Evolutionary conservation across 306 rosid genomes (phyloP).

Genomic region (Fragaria iinumae): DNA sequence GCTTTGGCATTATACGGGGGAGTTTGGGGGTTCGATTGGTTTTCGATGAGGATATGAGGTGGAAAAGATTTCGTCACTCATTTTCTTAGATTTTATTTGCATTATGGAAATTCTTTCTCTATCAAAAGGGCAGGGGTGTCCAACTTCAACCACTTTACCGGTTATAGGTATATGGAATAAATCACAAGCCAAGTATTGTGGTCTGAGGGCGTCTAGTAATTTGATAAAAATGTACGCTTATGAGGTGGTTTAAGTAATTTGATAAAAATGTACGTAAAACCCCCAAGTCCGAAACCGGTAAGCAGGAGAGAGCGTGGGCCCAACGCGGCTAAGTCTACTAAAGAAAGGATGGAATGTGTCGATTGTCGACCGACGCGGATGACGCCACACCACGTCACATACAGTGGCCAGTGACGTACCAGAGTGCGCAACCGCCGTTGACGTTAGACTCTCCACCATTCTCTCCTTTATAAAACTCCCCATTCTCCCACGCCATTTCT

Average conservation of each 20-base stretch:
- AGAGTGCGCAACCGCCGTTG: constrained; percentile 58
- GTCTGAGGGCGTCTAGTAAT: background rate
- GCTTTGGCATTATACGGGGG: constrained; percentile 1
- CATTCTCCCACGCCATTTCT: background rate
- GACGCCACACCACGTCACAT: constrained; percentile 47
- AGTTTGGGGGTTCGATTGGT: background rate
- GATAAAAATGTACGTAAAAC: background rate
- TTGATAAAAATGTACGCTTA: background rate
- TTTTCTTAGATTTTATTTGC: background rate
- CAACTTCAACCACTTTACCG: background rate
- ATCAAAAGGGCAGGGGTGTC: background rate
- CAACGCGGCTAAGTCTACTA: constrained; percentile 6
- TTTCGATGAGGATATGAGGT: background rate
- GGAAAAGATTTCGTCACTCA: background rate
- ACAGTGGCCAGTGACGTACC: constrained; percentile 46
- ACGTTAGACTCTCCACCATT: constrained; percentile 45
- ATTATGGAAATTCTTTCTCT: background rate
- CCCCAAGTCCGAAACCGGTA: no score
- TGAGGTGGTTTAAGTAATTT: background rate
- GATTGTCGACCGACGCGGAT: constrained; percentile 22
- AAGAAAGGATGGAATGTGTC: constrained; percentile 31
- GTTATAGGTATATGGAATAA: background rate
- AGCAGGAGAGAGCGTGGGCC: no score
- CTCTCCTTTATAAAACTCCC: constrained; percentile 13
- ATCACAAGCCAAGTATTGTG: background rate